Evolutionary conservation across 2,329 filamentous ascomycete genomes (phyloP).

Genomic region (Rhinocladiella mackenziei): DNA sequence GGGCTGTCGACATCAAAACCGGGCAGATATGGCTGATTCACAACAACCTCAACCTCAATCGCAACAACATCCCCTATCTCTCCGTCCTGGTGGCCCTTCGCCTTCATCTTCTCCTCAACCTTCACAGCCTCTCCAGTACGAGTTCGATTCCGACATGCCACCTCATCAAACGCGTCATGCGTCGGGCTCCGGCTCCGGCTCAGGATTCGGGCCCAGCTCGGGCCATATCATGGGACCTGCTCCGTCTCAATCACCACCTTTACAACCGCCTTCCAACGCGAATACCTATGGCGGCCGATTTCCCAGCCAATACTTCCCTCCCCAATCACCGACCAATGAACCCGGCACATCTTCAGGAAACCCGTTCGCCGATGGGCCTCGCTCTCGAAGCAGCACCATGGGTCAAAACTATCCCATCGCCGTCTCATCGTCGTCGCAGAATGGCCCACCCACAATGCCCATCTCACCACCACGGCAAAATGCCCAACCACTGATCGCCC

Average conservation of each 20-base stretch:
- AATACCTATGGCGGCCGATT: constrained; percentile 20
- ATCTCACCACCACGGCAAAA: constrained; percentile 18
- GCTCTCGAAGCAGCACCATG: constrained; percentile 27
- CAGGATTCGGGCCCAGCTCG: background rate
- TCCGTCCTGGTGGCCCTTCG: background rate
- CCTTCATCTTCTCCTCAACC: background rate
- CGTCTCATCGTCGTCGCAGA: too few species aligned
- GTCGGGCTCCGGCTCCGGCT: constrained; percentile 9
- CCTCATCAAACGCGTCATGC: constrained; percentile 12
- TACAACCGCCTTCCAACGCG: constrained; percentile 10
- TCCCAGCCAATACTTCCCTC: constrained; percentile 23
- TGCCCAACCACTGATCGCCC: constrained; percentile 26
- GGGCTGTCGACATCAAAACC: too few species aligned
- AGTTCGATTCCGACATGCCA: constrained; percentile 15
- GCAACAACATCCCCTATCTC: constrained; percentile 3
- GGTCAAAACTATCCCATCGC: constrained; percentile 26
- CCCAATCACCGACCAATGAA: constrained; percentile 21
- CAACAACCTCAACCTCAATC: constrained; percentile 8
- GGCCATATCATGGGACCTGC: constrained; percentile 2
- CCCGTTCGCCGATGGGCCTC: constrained; percentile 18
- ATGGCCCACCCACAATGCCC: constrained; percentile 23
- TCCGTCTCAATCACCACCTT: constrained; percentile 16
- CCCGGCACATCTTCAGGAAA: constrained; percentile 10
- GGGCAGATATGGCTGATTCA: constrained; percentile 5
- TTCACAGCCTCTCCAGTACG: background rate